Base-by-base conservation (phyloP, 768 basidiomycete species). In the Tylopilus subfusipes region DNA sequence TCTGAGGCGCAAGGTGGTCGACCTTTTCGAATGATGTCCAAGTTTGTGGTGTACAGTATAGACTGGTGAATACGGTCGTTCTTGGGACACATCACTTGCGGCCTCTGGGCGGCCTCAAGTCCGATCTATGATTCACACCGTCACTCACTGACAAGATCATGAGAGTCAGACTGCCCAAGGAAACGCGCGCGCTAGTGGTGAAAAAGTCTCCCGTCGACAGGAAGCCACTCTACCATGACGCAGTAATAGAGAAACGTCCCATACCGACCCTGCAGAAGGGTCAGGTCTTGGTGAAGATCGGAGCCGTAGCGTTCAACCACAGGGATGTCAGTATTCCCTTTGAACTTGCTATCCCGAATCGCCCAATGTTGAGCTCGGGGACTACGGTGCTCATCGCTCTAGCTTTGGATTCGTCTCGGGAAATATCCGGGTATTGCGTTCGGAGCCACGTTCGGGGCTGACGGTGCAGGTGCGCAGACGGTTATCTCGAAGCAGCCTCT, bases 401-500 rank as follows among this genome's bases (percentile, higher is more conserved):
- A 92, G 88, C 73, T 89, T 12, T 92, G 90, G 90, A 82, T 88
- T 31, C 77, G 87, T 22, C 78, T 77, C 53, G 86, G 85, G 11
- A 70, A 74, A 63, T 90, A 92, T 61, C 88, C 89, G 0, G 74
- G 75, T 10, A 84, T 90, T 42, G 70, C 68, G 2, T 66, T 80
- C 29, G 88, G 82, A 18, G 80, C 74, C 50, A 79, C 82, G 18
- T 77, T 88, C 11, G 90, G 89, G 14, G 77, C 82, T 24, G 90
- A 92, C 60, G 89, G 85, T 22, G 88, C 85, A 67, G 90, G 89
- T 85, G 55, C 49, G 76, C 47, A 46, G 22, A 46, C 25, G 11
- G 3, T 4, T 33, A 25, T 18, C 18, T 13, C 21, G 36, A 25
- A 38, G 12, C 42, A 2, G 19, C 30, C 50, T 19, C n/a, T 45